Percentiles rank a stretch among this genome's conserved stretches.
phyloP scores from a whole-genome alignment of 2,329 filamentous ascomycete genomes.

The Canariomyces notabilis region DNA sequence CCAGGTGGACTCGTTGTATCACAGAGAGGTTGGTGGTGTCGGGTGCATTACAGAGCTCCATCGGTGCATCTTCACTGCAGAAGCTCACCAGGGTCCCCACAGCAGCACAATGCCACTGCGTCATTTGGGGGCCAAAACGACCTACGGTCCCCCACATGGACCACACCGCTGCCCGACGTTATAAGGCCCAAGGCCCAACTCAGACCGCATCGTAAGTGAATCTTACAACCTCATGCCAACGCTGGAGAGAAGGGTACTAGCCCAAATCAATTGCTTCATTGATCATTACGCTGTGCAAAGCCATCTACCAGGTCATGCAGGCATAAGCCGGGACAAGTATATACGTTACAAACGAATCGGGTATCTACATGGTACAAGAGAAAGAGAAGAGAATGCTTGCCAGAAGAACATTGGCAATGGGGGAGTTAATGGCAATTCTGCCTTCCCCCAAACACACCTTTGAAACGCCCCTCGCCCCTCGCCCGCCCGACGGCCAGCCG shows the following conservation, averaged over 20 bases:
- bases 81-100: too few species aligned
- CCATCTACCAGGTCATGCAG: not conserved
- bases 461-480: not conserved
- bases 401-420: not conserved
- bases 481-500: not conserved
- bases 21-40: too few species aligned
- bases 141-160: too few species aligned
- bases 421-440: not conserved
- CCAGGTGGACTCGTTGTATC: too few species aligned
- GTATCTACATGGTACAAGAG: conserved; percentile 19
- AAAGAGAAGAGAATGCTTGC: not conserved
- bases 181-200: not conserved
- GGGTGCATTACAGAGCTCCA: too few species aligned
- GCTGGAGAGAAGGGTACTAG: not conserved
- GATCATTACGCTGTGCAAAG: conserved; percentile 4
- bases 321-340: conserved; percentile 12
- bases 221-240: not conserved
- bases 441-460: not conserved
- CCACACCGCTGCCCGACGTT: conserved; percentile 3
- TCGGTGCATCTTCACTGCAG: conserved; percentile 4
- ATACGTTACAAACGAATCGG: conserved; percentile 12
- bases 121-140: too few species aligned
- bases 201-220: not conserved
- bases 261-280: not conserved
- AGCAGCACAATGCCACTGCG: too few species aligned